phyloP scores from a whole-genome alignment of 2,329 filamentous ascomycete species.

The Penicillium sp. region DNA sequence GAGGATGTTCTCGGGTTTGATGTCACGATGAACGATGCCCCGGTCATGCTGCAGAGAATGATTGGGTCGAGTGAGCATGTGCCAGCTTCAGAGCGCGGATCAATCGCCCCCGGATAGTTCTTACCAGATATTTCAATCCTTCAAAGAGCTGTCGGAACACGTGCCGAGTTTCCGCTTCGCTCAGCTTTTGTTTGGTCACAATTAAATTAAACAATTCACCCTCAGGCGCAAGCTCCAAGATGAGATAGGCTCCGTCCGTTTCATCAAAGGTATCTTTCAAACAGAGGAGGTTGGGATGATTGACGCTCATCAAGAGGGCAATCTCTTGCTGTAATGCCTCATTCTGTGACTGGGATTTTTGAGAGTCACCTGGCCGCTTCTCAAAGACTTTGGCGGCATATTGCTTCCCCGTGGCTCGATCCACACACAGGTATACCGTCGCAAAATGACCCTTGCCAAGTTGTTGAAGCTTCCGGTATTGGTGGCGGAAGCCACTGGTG shows the following conservation, averaged over 20 bases:
- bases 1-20: conserved; percentile 95
- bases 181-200: conserved; percentile 80
- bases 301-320: conserved; percentile 93
- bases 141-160: conserved; percentile 89
- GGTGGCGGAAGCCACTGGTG: conserved; percentile 73
- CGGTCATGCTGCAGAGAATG: conserved; percentile 72
- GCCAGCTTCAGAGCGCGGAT: not conserved
- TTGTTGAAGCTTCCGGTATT: conserved; percentile 77
- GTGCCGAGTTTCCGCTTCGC: conserved; percentile 75
- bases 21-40: conserved; percentile 94
- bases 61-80: conserved; percentile 1
- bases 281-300: conserved; percentile 85
- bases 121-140: conserved; percentile 88
- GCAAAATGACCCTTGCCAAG: conserved; percentile 94
- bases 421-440: conserved; percentile 83
- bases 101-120: conserved; percentile 19
- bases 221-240: conserved; percentile 83
- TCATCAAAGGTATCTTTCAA: conserved; percentile 95
- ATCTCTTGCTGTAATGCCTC: conserved; percentile 93
- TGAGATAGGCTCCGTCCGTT: conserved; percentile 79
- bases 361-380: conserved; percentile 73
- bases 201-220: conserved; percentile 97
- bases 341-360: conserved; percentile 63
- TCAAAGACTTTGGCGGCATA: conserved; percentile 96
- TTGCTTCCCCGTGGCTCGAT: conserved; percentile 72